Percentiles rank a stretch among this genome's conserved stretches.
Evolutionary conservation across 164 flowering plant species (phyloP).

Genomic region (Kalanchoe fedtschenkoi): DNA sequence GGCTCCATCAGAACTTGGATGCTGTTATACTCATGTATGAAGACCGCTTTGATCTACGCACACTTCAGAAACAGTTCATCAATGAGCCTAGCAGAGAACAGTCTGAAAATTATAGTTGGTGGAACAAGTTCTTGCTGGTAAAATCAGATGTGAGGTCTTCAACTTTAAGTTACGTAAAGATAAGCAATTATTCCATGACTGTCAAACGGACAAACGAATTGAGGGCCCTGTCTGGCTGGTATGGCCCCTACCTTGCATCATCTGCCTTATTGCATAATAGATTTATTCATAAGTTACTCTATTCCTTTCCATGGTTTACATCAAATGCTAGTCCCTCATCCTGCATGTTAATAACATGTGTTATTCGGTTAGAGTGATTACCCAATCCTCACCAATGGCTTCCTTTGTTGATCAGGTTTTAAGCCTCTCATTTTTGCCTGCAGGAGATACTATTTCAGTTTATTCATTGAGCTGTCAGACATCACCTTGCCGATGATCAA

Average conservation of each 20-base stretch:
- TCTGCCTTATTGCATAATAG: not conserved
- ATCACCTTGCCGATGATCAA: conserved; percentile 68
- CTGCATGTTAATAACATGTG: not conserved
- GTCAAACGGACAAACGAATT: conserved; percentile 80
- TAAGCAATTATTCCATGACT: conserved; percentile 45
- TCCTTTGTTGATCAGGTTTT: not conserved
- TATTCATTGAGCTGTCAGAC: conserved; percentile 77
- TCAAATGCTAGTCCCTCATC: not conserved
- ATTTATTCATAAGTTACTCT: not conserved
- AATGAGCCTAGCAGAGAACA: conserved; percentile 21
- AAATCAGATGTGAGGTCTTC: conserved; percentile 21
- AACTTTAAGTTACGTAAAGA: conserved; percentile 23
- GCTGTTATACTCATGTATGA: conserved; percentile 82
- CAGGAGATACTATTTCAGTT: conserved; percentile 97
- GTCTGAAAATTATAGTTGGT: conserved; percentile 38
- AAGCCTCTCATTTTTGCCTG: conserved; percentile 16
- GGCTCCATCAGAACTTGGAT: conserved; percentile 81
- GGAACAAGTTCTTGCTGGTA: conserved; percentile 38
- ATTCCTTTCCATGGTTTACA: not conserved
- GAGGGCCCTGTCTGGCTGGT: conserved; percentile 84
- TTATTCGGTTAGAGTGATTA: too few relatives aligned
- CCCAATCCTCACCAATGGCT: not conserved
- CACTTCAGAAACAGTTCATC: conserved; percentile 29
- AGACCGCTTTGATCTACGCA: conserved; percentile 74
- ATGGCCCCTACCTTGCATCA: conserved; percentile 12